These are phyloP conservation scores for Poa pratensis DNA, from an alignment of 176 grass and related monocot genomes.

Conservation along the genomic window DNA sequence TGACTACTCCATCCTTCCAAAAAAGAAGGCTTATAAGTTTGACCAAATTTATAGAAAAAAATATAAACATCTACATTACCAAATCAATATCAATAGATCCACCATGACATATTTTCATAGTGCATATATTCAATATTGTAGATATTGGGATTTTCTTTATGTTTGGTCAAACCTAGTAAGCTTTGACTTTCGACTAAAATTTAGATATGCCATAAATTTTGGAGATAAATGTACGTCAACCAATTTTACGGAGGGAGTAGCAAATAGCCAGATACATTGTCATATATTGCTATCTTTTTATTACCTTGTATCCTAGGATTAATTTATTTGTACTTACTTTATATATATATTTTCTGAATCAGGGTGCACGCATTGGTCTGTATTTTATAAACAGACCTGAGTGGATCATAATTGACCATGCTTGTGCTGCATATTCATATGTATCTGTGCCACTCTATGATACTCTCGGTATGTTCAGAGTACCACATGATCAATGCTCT, in stretches of 20 bases:
- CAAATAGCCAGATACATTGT: constrained; percentile 15
- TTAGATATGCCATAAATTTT: too few species aligned
- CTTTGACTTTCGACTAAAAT: too few species aligned
- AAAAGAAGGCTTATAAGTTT: background rate
- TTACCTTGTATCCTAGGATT: background rate
- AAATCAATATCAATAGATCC: background rate
- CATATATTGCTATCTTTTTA: constrained; percentile 12
- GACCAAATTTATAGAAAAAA: background rate
- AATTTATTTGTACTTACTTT: constrained; percentile 9
- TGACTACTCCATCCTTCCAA: background rate
- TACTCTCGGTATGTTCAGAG: constrained; percentile 72
- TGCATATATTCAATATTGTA: too few species aligned
- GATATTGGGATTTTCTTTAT: too few species aligned
- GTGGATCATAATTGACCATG: constrained; percentile 92
- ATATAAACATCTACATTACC: background rate
- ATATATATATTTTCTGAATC: constrained; percentile 37
- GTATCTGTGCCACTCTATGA: constrained; percentile 90
- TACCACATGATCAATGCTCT: background rate
- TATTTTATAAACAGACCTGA: constrained; percentile 99
- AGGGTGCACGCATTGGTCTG: constrained; percentile 85
- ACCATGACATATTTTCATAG: too few species aligned
- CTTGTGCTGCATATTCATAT: constrained; percentile 92
- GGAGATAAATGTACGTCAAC: too few species aligned
- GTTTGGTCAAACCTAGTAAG: too few species aligned
- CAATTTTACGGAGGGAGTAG: too few species aligned